Conservation (phyloP, 192 early-diverging fungal genomes). For the Umbelopsis isabellina region DNA sequence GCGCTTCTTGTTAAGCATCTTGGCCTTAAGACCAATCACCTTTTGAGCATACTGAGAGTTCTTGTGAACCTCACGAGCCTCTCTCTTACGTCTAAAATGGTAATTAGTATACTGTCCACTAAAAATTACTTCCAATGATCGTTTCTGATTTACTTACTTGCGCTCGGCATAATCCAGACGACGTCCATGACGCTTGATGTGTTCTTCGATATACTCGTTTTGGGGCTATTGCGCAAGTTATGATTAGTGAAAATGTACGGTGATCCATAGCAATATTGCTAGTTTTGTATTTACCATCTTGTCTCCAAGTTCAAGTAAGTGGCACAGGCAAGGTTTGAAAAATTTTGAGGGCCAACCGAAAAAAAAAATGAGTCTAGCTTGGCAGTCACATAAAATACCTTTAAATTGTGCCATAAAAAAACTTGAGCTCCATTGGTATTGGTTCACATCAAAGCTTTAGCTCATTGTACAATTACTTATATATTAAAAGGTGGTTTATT, state of each 20-base stretch:
- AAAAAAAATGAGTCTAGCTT: no score
- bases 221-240: conserved; percentile 55
- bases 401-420: no score
- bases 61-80: conserved; percentile 93
- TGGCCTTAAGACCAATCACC: conserved; percentile 96
- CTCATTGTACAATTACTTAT: no score
- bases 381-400: no score
- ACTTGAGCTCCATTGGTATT: no score
- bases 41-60: conserved; percentile 92
- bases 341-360: no score
- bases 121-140: neutral
- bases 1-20: conserved; percentile 98
- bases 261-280: neutral
- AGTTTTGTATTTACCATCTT: conserved; percentile 15
- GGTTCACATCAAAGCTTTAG: no score
- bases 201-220: conserved; percentile 99
- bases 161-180: conserved; percentile 93
- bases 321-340: no score
- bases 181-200: conserved; percentile 96
- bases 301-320: conserved; percentile 7
- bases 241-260: neutral
- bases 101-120: neutral
- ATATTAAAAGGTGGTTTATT: no score
- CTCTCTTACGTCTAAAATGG: conserved; percentile 84
- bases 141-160: conserved; percentile 61